A percentile compares a stretch with the other conserved stretches of the same genome.
These are phyloP conservation scores for Rubus idaeus DNA, from an alignment of 306 rosid genomes.

Conservation along the genomic window DNA sequence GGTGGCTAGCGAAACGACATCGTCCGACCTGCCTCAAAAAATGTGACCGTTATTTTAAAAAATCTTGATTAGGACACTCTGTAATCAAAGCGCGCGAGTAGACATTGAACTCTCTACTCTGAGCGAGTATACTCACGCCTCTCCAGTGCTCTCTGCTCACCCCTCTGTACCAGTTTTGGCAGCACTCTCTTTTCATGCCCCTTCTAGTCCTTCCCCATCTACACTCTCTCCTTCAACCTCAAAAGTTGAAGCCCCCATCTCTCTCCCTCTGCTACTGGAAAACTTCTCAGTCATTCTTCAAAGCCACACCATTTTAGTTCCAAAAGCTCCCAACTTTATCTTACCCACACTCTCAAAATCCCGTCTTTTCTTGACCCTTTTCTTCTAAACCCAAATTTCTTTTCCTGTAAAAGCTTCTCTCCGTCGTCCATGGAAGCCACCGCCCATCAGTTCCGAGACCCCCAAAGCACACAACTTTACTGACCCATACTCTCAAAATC, in stretches of 20 bases:
- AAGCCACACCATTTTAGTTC: conserved; percentile 1
- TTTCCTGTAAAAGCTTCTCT: background rate
- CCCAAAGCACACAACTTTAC: background rate
- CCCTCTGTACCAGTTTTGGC: conserved; percentile 24
- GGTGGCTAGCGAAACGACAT: conserved; percentile 2
- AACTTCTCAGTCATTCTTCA: background rate
- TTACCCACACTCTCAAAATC: background rate
- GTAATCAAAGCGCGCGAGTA: conserved; percentile 39
- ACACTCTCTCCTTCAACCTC: background rate
- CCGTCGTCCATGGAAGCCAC: background rate
- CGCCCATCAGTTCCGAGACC: conserved; percentile 3
- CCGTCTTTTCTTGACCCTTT: background rate
- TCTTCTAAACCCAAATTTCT: too few species aligned
- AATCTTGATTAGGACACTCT: conserved; percentile 21
- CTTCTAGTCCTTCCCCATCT: background rate
- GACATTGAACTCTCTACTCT: background rate
- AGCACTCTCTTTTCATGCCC: conserved; percentile 7
- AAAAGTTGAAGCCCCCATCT: background rate
- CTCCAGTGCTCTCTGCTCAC: conserved; percentile 13
- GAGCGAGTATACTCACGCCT: conserved; percentile 27
- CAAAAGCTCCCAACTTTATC: background rate
- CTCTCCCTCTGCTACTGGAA: background rate
- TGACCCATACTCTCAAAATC: background rate
- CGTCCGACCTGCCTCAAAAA: conserved; percentile 32
- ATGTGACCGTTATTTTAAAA: conserved; percentile 67